Evolutionary conservation across 1,284 basidiomycete genomes (phyloP), one percentile per base, ranked within the genome.

Genomic region (Somion occarium): DNA sequence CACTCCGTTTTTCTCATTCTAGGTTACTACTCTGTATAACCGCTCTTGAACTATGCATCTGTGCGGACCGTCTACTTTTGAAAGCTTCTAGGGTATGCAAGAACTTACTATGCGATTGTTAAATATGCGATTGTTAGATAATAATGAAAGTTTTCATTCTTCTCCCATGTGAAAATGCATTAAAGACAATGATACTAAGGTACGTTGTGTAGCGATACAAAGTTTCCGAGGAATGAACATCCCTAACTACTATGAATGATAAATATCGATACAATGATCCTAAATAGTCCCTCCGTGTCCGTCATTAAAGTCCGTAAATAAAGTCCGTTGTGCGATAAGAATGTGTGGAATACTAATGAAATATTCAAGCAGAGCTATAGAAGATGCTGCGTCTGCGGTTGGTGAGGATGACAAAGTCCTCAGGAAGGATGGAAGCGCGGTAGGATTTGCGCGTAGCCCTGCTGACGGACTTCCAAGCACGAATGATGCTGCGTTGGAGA

Each of bases 391-490:
- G 75, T 50, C 80, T 73, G 52, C 73, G 73, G 39, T 77, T 67
- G 18, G 75, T 82, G 61, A 84, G 72, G 52, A 83, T 70, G 59
- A 83, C 74, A 62, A 84, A 84, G 61, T 81, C 81, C 25, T 74
- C 72, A 20, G 79, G 74, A 43, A 82, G 68, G 59, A 78, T 64
- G 5, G 82, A 82, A 3, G 73, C 70, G 44, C 78, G 76, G 30
- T 74, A 71, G 26, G 69, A 68, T 53, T 73, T 79, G 55, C 77
- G 79, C 37, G 78, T 72, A 26, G 69, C 69, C 30, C 73, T 69
- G 25, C 81, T 83, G 58, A 85, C 65, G 38, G 73, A 68, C 61
- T 85, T 85, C 83, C 83, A 85, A 13, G 75, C 71, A 38, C 71
- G 68, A 51, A 85, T 64, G 56, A 83, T 65, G 59, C 77, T 77